phyloP scores from a whole-genome alignment of 73 alveolate genomes.

The Stentor coeruleus region DNA sequence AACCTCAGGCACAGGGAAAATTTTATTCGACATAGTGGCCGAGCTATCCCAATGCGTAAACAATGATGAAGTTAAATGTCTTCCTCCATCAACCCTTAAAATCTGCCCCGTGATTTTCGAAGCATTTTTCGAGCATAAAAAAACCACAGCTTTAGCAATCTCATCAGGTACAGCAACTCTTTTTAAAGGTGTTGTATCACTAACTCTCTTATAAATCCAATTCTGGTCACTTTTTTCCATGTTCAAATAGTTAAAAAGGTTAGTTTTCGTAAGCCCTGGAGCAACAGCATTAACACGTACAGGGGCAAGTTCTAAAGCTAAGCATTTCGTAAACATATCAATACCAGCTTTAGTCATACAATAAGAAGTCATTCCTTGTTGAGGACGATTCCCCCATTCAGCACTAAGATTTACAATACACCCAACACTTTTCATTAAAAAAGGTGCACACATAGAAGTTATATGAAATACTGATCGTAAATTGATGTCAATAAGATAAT shows the following conservation, averaged over 20 bases:
- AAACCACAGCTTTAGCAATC: slow-evolving; percentile 72
- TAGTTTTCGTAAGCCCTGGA: slow-evolving; percentile 68
- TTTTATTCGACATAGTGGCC: slow-evolving; percentile 49
- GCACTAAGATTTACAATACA: slow-evolving; percentile 75
- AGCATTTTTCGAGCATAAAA: slow-evolving; percentile 72
- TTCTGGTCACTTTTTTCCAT: slow-evolving; percentile 58
- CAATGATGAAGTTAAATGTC: slow-evolving; percentile 67
- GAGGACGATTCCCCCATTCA: slow-evolving; percentile 70
- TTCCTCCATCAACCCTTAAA: slow-evolving; percentile 88
- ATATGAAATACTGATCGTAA: slow-evolving; percentile 67
- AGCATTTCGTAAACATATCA: slow-evolving; percentile 80
- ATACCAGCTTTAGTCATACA: slow-evolving; percentile 89
- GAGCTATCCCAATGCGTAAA: slow-evolving; percentile 76
- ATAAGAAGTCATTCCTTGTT: slow-evolving; percentile 68
- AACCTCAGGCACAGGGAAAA: not conserved
- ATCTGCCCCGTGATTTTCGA: slow-evolving; percentile 80
- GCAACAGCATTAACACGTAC: slow-evolving; percentile 89
- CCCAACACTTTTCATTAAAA: slow-evolving; percentile 55
- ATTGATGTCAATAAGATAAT: slow-evolving; percentile 80
- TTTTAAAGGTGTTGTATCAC: slow-evolving; percentile 62
- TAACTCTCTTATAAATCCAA: slow-evolving; percentile 63
- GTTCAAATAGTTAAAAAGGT: slow-evolving; percentile 71
- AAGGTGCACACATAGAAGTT: slow-evolving; percentile 54
- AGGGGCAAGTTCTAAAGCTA: slow-evolving; percentile 82
- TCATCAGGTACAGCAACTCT: slow-evolving; percentile 78